Evolutionary conservation across 2,329 filamentous ascomycete genomes (phyloP).

Genomic region (Apiospora pterosperma): DNA sequence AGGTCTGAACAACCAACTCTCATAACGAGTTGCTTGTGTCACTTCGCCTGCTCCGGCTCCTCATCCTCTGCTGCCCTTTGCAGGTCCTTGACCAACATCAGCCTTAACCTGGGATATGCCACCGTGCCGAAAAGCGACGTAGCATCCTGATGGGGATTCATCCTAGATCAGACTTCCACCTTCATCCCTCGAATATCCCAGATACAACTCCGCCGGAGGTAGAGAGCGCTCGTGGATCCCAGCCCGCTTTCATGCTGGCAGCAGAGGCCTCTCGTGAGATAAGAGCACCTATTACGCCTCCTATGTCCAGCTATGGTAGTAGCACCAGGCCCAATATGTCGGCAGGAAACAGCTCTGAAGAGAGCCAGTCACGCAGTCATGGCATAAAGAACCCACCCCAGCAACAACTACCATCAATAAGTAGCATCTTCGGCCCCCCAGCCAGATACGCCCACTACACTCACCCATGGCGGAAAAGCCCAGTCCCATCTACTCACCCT

Average conservation of each 20-base stretch:
- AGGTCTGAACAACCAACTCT: not conserved
- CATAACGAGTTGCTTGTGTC: not conserved
- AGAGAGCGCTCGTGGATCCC: constrained; percentile 47
- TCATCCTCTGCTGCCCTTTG: not conserved
- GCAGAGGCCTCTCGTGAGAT: constrained; percentile 13
- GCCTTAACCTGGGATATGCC: constrained; percentile 4
- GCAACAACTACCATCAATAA: constrained; percentile 50
- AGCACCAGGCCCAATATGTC: constrained; percentile 40
- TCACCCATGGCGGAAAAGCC: constrained; percentile 46
- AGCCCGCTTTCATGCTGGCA: constrained; percentile 40
- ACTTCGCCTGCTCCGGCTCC: not conserved
- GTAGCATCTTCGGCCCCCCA: constrained; percentile 53
- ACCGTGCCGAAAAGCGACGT: constrained; percentile 8
- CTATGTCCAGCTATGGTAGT: constrained; percentile 58
- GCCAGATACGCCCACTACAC: constrained; percentile 38
- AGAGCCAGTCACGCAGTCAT: constrained; percentile 33
- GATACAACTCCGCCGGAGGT: constrained; percentile 51
- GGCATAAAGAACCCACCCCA: constrained; percentile 2
- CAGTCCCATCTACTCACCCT: constrained; percentile 40
- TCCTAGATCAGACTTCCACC: constrained; percentile 47
- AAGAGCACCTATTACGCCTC: constrained; percentile 46
- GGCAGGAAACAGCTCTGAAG: constrained; percentile 35
- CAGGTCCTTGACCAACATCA: not conserved
- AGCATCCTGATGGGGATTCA: constrained; percentile 53
- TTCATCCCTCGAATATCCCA: constrained; percentile 43